Percentiles rank a stretch among this genome's conserved stretches.
These are phyloP conservation scores for Corchorus capsularis DNA, from an alignment of 345 rosid species.

Conservation along the genomic window DNA sequence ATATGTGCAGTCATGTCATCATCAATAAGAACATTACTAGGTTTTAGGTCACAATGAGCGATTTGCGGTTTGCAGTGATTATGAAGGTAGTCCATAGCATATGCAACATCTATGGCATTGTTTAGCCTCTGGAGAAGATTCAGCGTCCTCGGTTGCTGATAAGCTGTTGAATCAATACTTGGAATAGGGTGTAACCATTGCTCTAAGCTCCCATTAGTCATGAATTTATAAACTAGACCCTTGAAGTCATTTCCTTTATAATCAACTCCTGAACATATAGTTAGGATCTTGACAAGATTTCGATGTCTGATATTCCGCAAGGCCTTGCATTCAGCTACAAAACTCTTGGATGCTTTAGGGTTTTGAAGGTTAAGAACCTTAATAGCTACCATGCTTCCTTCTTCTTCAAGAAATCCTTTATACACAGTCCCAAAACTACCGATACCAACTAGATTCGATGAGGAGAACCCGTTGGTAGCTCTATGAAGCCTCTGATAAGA, in stretches of 20 bases:
- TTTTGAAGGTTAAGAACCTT: slow-evolving; percentile 39
- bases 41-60: slow-evolving; percentile 29
- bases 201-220: slow-evolving; percentile 12
- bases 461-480: slow-evolving; percentile 17
- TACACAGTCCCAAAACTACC: slow-evolving; percentile 31
- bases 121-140: not conserved
- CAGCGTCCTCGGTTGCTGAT: not conserved
- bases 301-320: slow-evolving; percentile 38
- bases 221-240: slow-evolving; percentile 6
- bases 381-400: slow-evolving; percentile 14
- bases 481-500: not conserved
- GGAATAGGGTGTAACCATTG: slow-evolving; percentile 22
- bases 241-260: slow-evolving; percentile 3
- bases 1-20: slow-evolving; percentile 6
- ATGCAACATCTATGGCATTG: slow-evolving; percentile 2
- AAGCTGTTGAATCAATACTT: too few relatives aligned
- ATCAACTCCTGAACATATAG: slow-evolving; percentile 13
- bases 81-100: slow-evolving; percentile 25
- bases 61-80: slow-evolving; percentile 13
- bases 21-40: slow-evolving; percentile 8
- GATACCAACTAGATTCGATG: slow-evolving; percentile 14
- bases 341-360: slow-evolving; percentile 45
- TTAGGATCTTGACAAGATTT: slow-evolving; percentile 42
- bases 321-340: slow-evolving; percentile 47
- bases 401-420: slow-evolving; percentile 17